phyloP scores from a whole-genome alignment of 2,329 filamentous ascomycete species.

The Aureobasidium zeae region DNA sequence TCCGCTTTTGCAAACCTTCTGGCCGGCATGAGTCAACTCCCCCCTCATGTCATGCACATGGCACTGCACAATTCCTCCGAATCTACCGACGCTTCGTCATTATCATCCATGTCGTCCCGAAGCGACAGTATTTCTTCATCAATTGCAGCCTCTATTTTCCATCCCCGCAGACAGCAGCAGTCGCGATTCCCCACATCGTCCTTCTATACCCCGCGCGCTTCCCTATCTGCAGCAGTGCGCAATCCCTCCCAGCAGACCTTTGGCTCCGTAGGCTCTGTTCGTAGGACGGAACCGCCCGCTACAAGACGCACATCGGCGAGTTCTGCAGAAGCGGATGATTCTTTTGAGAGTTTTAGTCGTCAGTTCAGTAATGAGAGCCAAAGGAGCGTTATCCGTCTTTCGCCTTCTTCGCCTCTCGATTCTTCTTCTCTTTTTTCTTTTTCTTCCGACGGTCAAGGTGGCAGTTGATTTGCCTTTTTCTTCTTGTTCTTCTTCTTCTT shows the following conservation, averaged over 20 bases:
- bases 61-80: background rate
- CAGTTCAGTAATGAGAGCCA: no score
- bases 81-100: slow-evolving; percentile 1
- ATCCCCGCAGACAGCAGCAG: background rate
- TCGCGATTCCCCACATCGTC: slow-evolving; percentile 7
- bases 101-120: slow-evolving; percentile 8
- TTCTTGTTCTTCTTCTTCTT: no score
- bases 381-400: no score
- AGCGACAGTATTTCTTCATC: slow-evolving; percentile 12
- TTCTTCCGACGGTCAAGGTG: no score
- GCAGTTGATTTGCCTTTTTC: no score
- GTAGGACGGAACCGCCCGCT: no score
- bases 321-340: no score
- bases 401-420: no score
- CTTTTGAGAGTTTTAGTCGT: no score
- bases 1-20: slow-evolving; percentile 72
- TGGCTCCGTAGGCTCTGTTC: no score
- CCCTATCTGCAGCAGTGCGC: background rate
- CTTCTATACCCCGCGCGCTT: slow-evolving; percentile 12
- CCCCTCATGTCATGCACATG: background rate
- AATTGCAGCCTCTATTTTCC: slow-evolving; percentile 9
- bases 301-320: no score
- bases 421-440: no score
- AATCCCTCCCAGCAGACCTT: background rate
- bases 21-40: slow-evolving; percentile 52